Evolutionary conservation across 2,329 filamentous ascomycete genomes (phyloP).

Genomic region (Thermoascus crustaceus): DNA sequence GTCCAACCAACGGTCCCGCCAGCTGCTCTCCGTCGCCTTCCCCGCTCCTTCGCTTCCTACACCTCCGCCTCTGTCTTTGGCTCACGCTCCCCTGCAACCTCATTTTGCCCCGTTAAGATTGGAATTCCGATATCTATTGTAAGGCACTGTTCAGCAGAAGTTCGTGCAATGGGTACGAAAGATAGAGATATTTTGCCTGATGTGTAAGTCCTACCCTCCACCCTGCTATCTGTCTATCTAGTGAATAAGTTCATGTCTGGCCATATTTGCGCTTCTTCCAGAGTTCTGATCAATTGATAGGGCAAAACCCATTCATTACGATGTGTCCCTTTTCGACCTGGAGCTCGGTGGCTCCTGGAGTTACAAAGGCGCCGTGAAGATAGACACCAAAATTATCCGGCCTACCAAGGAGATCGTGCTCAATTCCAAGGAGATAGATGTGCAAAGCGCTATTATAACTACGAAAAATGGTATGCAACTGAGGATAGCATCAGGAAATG

Average conservation of each 20-base stretch:
- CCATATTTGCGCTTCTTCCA: too few relatives aligned
- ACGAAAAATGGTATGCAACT: constrained; percentile 24
- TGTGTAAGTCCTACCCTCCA: too few relatives aligned
- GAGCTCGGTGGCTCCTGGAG: constrained; percentile 64
- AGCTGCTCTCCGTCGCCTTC: constrained; percentile 13
- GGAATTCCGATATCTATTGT: constrained; percentile 13
- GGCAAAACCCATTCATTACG: constrained; percentile 80
- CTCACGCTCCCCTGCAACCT: too few relatives aligned
- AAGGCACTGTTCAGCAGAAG: constrained; percentile 35
- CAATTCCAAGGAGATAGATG: constrained; percentile 77
- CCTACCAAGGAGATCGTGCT: constrained; percentile 69
- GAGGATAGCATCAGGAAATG: too few relatives aligned
- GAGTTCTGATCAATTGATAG: constrained; percentile 27
- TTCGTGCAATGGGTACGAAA: constrained; percentile 33
- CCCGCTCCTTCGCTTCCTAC: constrained; percentile 14
- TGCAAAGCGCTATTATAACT: constrained; percentile 50
- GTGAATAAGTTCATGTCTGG: too few relatives aligned
- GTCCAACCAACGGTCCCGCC: constrained; percentile 20
- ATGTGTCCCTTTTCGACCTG: constrained; percentile 70
- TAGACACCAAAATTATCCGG: constrained; percentile 64
- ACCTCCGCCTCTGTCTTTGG: constrained; percentile 9
- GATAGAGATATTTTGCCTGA: constrained; percentile 41
- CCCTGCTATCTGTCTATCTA: too few relatives aligned
- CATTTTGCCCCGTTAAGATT: constrained; percentile 9
- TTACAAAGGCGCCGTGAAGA: constrained; percentile 78